Percentiles rank a stretch among this genome's conserved stretches.
Conservation (phyloP, 106 monocot species). For the Hemerocallis citrina region DNA sequence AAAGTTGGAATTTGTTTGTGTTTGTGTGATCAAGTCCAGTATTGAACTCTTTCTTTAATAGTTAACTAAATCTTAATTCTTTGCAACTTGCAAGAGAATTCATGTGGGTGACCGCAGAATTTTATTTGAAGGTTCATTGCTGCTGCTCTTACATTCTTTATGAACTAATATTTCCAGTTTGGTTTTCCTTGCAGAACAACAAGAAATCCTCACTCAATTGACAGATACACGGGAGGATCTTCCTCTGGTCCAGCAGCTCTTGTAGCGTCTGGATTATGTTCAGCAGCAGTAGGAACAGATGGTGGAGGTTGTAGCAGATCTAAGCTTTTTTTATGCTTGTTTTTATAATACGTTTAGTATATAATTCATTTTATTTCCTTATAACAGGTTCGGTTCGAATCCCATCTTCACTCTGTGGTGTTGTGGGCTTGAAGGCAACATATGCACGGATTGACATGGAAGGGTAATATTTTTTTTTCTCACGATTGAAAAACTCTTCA, state of each 20-base stretch:
- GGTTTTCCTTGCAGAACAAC: constrained; percentile 46
- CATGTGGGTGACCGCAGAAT: too few relatives aligned
- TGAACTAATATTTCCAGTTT: neutral
- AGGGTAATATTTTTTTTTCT: constrained; percentile 61
- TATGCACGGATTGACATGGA: constrained; percentile 74
- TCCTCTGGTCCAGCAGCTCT: constrained; percentile 95
- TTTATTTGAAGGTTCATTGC: too few relatives aligned
- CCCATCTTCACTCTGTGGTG: constrained; percentile 97
- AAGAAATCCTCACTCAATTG: constrained; percentile 84
- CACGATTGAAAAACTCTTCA: too few relatives aligned
- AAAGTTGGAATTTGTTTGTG: too few relatives aligned
- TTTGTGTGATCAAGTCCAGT: too few relatives aligned
- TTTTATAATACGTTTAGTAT: neutral
- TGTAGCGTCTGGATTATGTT: constrained; percentile 88
- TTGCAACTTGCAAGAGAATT: too few relatives aligned
- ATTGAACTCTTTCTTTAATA: too few relatives aligned
- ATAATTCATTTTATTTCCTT: neutral
- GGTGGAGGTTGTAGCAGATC: constrained; percentile 65
- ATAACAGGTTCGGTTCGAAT: constrained; percentile 85
- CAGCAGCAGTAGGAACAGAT: constrained; percentile 93
- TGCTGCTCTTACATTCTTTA: neutral
- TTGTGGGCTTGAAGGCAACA: constrained; percentile 89
- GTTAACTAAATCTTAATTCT: too few relatives aligned
- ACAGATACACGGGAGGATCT: constrained; percentile 96
- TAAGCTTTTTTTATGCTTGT: neutral